phyloP scores from a whole-genome alignment of 139 green algal genomes.

The Marvania coccoides region DNA sequence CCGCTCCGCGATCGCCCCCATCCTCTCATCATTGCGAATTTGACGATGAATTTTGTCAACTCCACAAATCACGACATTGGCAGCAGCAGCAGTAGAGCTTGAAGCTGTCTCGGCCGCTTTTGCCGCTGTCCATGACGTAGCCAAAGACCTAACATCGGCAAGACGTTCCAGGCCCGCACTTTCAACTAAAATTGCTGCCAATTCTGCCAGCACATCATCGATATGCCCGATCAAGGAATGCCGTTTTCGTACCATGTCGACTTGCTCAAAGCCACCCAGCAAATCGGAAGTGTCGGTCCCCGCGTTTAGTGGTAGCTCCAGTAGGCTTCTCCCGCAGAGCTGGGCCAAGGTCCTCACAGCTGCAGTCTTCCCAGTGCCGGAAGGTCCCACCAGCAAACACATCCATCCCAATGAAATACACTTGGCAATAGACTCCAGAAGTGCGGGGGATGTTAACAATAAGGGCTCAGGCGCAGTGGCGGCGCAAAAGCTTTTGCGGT shows the following conservation, averaged over 20 bases:
- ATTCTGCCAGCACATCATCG: not conserved
- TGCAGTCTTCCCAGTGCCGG: conserved; percentile 38
- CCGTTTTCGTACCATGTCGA: conserved; percentile 44
- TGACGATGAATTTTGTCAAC: too few relatives aligned
- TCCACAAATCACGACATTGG: too few relatives aligned
- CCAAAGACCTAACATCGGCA: too few relatives aligned
- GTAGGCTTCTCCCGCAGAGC: conserved; percentile 43
- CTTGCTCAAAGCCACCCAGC: conserved; percentile 96
- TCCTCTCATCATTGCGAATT: too few relatives aligned
- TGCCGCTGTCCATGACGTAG: not conserved
- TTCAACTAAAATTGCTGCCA: not conserved
- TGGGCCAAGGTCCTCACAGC: conserved; percentile 10
- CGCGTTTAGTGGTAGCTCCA: conserved; percentile 75
- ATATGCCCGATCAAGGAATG: conserved; percentile 1
- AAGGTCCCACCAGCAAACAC: conserved; percentile 57
- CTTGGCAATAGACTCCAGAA: conserved; percentile 10
- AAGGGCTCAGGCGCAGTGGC: too few relatives aligned
- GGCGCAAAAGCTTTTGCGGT: too few relatives aligned
- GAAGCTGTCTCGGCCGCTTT: too few relatives aligned
- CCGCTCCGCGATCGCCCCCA: not conserved
- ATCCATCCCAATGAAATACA: conserved; percentile 53
- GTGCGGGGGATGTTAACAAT: too few relatives aligned
- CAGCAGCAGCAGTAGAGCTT: too few relatives aligned
- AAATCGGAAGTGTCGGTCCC: conserved; percentile 92
- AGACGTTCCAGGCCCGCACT: too few relatives aligned